Conservation (phyloP, 768 basidiomycete species). For the Dioszegia aurantiaca region DNA sequence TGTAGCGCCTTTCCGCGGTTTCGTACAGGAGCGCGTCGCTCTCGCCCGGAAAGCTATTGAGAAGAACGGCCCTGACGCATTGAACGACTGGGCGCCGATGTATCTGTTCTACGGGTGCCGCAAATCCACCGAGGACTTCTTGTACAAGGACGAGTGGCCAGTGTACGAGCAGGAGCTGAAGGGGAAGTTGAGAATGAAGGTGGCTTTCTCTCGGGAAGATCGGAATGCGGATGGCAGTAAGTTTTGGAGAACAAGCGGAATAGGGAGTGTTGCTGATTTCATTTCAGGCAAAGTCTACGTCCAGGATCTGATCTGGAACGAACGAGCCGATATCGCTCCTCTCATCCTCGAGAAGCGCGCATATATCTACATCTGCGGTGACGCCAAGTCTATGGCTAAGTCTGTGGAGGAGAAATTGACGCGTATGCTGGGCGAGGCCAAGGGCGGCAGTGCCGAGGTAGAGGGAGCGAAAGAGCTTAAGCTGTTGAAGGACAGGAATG, state of each 20-base stretch:
- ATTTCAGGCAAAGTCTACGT: slow-evolving; percentile 86
- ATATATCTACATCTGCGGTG: slow-evolving; percentile 96
- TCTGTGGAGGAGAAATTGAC: slow-evolving; percentile 87
- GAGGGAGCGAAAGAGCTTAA: slow-evolving; percentile 91
- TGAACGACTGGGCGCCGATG: slow-evolving; percentile 92
- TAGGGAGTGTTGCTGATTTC: background rate
- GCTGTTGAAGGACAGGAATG: slow-evolving; percentile 74
- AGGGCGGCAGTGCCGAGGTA: slow-evolving; percentile 80
- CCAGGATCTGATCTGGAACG: slow-evolving; percentile 92
- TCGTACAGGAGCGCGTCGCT: slow-evolving; percentile 95
- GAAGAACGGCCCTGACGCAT: slow-evolving; percentile 89
- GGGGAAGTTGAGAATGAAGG: slow-evolving; percentile 84
- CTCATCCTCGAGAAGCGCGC: slow-evolving; percentile 91
- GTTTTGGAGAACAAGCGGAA: slow-evolving; percentile 16
- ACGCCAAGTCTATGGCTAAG: slow-evolving; percentile 94
- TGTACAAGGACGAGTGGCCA: slow-evolving; percentile 95
- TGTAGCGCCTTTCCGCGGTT: slow-evolving; percentile 98
- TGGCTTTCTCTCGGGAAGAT: slow-evolving; percentile 68
- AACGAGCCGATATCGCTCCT: slow-evolving; percentile 75
- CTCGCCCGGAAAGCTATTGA: slow-evolving; percentile 90
- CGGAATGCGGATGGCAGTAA: slow-evolving; percentile 49
- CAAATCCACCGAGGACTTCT: slow-evolving; percentile 78
- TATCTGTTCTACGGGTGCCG: slow-evolving; percentile 96
- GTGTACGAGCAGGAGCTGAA: slow-evolving; percentile 77
- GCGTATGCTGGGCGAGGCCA: slow-evolving; percentile 74